Evolutionary conservation across 1,284 basidiomycete genomes (phyloP).

Genomic region (Sporisorium scitamineum): DNA sequence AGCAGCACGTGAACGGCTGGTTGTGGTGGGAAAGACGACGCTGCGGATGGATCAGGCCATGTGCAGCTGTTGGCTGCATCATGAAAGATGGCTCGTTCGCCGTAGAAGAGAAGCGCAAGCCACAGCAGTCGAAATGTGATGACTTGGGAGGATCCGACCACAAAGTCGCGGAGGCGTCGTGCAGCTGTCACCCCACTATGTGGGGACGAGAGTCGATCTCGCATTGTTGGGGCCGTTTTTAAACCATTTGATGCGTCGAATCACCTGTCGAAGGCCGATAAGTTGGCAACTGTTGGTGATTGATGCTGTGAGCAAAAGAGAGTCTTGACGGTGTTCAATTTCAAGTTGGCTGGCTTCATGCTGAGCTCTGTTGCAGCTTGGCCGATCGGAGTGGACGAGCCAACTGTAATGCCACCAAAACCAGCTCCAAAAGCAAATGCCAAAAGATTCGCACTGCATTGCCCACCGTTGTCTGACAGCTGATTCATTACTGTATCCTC

Average conservation of each 20-base stretch:
- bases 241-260: not conserved
- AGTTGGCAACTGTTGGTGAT: not conserved
- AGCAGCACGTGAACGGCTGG: constrained; percentile 37
- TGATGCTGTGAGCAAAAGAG: not conserved
- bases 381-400: not conserved
- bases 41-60: constrained; percentile 26
- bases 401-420: not conserved
- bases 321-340: not conserved
- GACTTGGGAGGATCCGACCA: constrained; percentile 27
- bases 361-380: not conserved
- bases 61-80: constrained; percentile 32
- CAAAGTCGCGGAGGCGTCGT: constrained; percentile 15
- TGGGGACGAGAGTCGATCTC: constrained; percentile 6
- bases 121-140: constrained; percentile 32
- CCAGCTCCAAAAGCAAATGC: too few species aligned
- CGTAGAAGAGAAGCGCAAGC: constrained; percentile 42
- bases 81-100: constrained; percentile 38
- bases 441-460: not conserved
- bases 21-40: constrained; percentile 6
- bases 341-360: not conserved
- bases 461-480: not conserved
- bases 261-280: not conserved
- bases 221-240: constrained; percentile 13
- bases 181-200: constrained; percentile 2
- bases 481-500: not conserved